Evolutionary conservation across 23 red algal genomes (phyloP).

Genomic region (Gracilaria caudata): DNA sequence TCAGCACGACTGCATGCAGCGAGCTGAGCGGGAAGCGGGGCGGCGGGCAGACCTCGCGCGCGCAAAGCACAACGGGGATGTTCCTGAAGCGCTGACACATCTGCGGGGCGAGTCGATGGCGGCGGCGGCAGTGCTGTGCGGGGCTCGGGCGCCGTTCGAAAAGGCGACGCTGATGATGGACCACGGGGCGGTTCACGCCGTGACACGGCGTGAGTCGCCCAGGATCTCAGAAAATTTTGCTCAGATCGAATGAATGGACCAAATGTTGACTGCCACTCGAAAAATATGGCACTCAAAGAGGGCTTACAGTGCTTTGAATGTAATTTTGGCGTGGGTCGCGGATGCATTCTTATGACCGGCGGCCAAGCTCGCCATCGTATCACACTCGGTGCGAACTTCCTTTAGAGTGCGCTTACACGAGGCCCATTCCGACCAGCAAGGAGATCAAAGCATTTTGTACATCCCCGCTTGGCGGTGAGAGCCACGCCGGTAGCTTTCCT

Average conservation of each 20-base stretch:
- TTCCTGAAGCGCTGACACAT: not conserved
- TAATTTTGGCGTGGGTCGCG: not conserved
- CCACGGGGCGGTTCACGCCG: not conserved
- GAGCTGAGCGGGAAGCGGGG: not conserved
- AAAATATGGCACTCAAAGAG: no score
- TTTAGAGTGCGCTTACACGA: slow-evolving; percentile 29
- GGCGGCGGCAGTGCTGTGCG: not conserved
- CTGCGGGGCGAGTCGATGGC: not conserved
- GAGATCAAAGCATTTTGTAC: not conserved
- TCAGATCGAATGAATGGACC: no score
- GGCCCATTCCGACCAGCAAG: slow-evolving; percentile 48
- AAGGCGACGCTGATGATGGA: not conserved
- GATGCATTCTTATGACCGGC: not conserved
- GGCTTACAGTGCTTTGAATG: no score
- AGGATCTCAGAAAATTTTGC: no score
- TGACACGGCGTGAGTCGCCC: no score
- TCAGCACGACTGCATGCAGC: not conserved
- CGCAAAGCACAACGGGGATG: not conserved
- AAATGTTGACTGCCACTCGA: no score
- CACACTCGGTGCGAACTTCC: slow-evolving; percentile 36
- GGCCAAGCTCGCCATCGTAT: not conserved
- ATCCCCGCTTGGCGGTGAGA: not conserved
- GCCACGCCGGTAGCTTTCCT: slow-evolving; percentile 23
- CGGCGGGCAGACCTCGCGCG: not conserved
- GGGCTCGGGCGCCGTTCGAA: not conserved